A percentile compares a stretch with the other conserved stretches of the same genome.
Conservation (phyloP, 2,329 filamentous ascomycete species). For the Scedosporium boydii region DNA sequence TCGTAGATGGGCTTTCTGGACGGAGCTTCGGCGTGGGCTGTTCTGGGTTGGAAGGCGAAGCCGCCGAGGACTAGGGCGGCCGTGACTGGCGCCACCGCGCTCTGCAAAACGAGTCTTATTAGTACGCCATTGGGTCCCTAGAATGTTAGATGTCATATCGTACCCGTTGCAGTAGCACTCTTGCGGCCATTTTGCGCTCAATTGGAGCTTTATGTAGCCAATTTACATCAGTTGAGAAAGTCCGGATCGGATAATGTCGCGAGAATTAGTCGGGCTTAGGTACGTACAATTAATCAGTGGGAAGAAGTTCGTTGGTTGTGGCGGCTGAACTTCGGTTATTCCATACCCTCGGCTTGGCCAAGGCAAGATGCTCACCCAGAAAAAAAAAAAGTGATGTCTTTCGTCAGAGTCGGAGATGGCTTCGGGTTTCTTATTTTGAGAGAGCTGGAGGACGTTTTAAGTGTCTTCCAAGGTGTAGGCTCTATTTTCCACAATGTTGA, state of each 20-base stretch:
- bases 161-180: conserved; percentile 50
- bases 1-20: conserved; percentile 71
- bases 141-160: conserved; percentile 11
- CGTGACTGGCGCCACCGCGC: conserved; percentile 42
- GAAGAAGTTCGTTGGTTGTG: conserved; percentile 1
- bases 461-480: too few species aligned
- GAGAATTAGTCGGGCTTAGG: conserved; percentile 10
- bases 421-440: too few species aligned
- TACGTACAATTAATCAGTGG: conserved; percentile 1
- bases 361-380: background rate
- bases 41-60: conserved; percentile 36
- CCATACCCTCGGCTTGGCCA: background rate
- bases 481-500: conserved; percentile 9
- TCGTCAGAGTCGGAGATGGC: too few species aligned
- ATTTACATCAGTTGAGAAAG: conserved; percentile 3
- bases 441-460: too few species aligned
- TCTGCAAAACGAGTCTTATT: conserved; percentile 26
- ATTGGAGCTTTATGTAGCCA: conserved; percentile 24
- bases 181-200: conserved; percentile 48
- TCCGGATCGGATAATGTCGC: conserved; percentile 5
- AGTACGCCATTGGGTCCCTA: conserved; percentile 10
- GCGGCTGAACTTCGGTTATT: conserved; percentile 9
- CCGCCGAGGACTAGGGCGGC: conserved; percentile 40
- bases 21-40: conserved; percentile 42
- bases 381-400: too few species aligned